Percentiles rank a stretch among this genome's conserved stretches.
Evolutionary conservation across 495 filamentous ascomycete species (phyloP).

Genomic region (Talaromyces proteolyticus): DNA sequence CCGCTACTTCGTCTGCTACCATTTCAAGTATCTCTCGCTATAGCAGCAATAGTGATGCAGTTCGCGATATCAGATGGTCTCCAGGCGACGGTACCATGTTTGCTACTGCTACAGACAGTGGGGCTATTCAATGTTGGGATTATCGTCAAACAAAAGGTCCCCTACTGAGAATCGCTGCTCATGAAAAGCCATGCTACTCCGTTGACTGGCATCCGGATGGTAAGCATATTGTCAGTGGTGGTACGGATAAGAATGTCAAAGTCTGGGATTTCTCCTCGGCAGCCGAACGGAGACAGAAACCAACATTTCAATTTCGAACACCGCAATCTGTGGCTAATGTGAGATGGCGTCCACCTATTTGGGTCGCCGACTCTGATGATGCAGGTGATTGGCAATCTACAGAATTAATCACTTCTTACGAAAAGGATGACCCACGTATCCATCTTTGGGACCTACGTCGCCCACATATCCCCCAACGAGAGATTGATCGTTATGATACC

Average conservation of each 20-base stretch:
- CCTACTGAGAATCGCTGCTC: conserved; percentile 73
- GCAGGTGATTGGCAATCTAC: conserved; percentile 61
- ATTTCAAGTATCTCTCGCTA: conserved; percentile 51
- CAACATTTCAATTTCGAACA: conserved; percentile 52
- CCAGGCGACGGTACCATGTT: conserved; percentile 79
- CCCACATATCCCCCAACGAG: conserved; percentile 79
- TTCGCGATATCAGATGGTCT: conserved; percentile 86
- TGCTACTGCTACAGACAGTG: conserved; percentile 85
- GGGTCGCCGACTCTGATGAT: conserved; percentile 60
- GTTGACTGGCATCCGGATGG: conserved; percentile 97
- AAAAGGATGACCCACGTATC: conserved; percentile 60
- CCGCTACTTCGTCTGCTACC: conserved; percentile 42
- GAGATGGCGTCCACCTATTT: conserved; percentile 80
- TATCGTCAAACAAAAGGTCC: conserved; percentile 52
- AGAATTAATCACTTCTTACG: conserved; percentile 62
- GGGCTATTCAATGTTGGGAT: conserved; percentile 69
- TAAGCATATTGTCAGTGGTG: conserved; percentile 78
- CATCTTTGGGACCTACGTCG: conserved; percentile 92
- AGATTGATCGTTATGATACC: conserved; percentile 68
- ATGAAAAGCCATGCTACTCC: conserved; percentile 70
- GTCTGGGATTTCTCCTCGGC: conserved; percentile 88
- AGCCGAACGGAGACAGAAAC: conserved; percentile 73
- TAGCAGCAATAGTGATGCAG: conserved; percentile 64
- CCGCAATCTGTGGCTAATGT: conserved; percentile 68
- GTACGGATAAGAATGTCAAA: conserved; percentile 75